phyloP scores from a whole-genome alignment of 106 monocot species.

The Allium fistulosum region DNA sequence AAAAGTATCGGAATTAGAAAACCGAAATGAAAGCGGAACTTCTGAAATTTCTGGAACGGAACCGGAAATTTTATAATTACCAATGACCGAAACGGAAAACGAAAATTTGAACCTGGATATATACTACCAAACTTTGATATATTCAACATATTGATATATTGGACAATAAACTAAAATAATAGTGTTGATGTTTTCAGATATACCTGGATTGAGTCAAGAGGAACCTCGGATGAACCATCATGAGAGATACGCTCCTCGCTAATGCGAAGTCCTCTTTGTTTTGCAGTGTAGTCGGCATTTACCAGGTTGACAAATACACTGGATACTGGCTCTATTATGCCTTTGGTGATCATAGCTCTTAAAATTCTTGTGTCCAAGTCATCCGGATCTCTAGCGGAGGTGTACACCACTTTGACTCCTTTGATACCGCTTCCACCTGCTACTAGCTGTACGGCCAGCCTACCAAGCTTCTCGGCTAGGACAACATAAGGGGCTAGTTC shows the following conservation, averaged over 20 bases:
- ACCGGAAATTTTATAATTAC: too few relatives aligned
- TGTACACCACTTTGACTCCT: conserved; percentile 65
- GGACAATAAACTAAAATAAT: too few relatives aligned
- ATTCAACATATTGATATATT: too few relatives aligned
- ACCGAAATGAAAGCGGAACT: too few relatives aligned
- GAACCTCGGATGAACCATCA: conserved; percentile 44
- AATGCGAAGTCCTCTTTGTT: conserved; percentile 69
- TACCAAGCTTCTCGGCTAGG: conserved; percentile 80
- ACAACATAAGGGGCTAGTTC: conserved; percentile 76
- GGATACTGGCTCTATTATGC: conserved; percentile 77
- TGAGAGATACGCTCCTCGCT: conserved; percentile 55
- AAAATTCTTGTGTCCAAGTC: conserved; percentile 82
- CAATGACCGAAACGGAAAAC: too few relatives aligned
- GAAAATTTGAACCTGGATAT: too few relatives aligned
- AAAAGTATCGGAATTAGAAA: too few relatives aligned
- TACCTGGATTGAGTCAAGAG: conserved; percentile 68
- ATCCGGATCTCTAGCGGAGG: conserved; percentile 57
- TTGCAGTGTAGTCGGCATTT: conserved; percentile 77
- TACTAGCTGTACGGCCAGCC: conserved; percentile 73
- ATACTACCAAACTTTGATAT: too few relatives aligned
- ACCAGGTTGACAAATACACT: conserved; percentile 68
- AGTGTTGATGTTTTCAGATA: too few relatives aligned
- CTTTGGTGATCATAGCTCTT: conserved; percentile 81
- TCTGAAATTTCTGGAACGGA: too few relatives aligned
- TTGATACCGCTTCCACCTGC: conserved; percentile 66